Evolutionary conservation across 768 basidiomycete genomes (phyloP).

Genomic region (Tulasnella calospora): DNA sequence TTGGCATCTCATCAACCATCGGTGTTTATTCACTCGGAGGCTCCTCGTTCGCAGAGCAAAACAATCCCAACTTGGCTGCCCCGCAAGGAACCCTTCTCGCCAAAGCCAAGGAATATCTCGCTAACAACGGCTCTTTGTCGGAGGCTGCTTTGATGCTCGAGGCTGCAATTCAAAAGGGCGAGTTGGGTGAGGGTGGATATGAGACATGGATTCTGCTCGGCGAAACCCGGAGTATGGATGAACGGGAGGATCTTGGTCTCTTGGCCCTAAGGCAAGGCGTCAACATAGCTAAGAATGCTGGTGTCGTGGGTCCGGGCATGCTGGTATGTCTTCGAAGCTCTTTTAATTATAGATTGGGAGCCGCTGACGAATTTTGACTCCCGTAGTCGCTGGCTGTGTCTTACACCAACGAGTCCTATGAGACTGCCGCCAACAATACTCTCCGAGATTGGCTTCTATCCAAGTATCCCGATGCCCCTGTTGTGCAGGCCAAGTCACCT

Average conservation of each 20-base stretch:
- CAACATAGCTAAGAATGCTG: slow-evolving; percentile 56
- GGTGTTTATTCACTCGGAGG: slow-evolving; percentile 9
- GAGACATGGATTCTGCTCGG: slow-evolving; percentile 93
- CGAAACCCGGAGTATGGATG: slow-evolving; percentile 84
- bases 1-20: slow-evolving; percentile 13
- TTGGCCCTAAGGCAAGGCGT: slow-evolving; percentile 72
- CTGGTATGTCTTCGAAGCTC: slow-evolving; percentile 46
- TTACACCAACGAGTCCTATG: slow-evolving; percentile 74
- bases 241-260: slow-evolving; percentile 78
- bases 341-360: background rate
- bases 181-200: slow-evolving; percentile 73
- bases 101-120: slow-evolving; percentile 72
- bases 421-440: slow-evolving; percentile 78
- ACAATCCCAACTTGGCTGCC: slow-evolving; percentile 57
- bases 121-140: slow-evolving; percentile 76
- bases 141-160: slow-evolving; percentile 85
- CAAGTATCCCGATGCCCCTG: slow-evolving; percentile 51
- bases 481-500: slow-evolving; percentile 52
- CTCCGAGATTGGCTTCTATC: slow-evolving; percentile 79
- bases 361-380: background rate
- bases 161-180: slow-evolving; percentile 79
- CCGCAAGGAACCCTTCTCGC: slow-evolving; percentile 47
- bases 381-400: slow-evolving; percentile 86
- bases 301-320: slow-evolving; percentile 66
- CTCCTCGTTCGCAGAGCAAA: slow-evolving; percentile 46